Percentiles rank a stretch among this genome's conserved stretches.
Evolutionary conservation across 1,139 yeast species (phyloP).

Genomic region (Diutina neorugosa): DNA sequence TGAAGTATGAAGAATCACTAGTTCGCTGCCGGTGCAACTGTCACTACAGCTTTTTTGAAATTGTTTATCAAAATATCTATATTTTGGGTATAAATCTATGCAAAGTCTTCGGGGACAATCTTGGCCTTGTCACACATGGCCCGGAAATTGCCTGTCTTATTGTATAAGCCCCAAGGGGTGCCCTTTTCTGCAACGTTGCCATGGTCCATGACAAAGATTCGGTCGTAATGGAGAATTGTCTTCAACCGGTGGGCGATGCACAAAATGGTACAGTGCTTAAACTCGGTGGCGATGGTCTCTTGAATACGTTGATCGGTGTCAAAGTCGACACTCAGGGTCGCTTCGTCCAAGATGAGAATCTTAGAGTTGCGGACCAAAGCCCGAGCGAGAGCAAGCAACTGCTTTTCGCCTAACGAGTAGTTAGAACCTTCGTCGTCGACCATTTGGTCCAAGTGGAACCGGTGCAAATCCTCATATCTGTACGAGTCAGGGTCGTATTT

Average conservation of each 20-base stretch:
- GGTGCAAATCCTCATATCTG: constrained; percentile 26
- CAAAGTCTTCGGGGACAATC: constrained; percentile 6
- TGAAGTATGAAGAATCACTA: too few species aligned
- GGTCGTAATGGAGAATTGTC: constrained; percentile 55
- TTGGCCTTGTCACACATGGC: constrained; percentile 38
- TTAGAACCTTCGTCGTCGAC: constrained; percentile 70
- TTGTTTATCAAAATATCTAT: neutral
- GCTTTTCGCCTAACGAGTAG: constrained; percentile 71
- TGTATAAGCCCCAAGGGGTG: constrained; percentile 29
- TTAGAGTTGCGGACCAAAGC: constrained; percentile 59
- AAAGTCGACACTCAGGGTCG: constrained; percentile 74
- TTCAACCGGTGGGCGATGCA: constrained; percentile 73
- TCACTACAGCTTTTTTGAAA: too few species aligned
- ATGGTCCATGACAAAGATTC: constrained; percentile 50
- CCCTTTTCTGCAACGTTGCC: constrained; percentile 39
- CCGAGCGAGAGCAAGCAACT: constrained; percentile 61
- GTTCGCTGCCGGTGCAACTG: too few species aligned
- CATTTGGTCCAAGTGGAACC: constrained; percentile 52
- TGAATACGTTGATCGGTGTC: constrained; percentile 68
- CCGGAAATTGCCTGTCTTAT: constrained; percentile 33
- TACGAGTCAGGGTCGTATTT: constrained; percentile 4
- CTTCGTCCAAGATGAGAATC: constrained; percentile 66
- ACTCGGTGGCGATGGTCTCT: constrained; percentile 47
- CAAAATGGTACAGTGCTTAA: constrained; percentile 52
- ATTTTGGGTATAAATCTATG: neutral